Percentiles rank a stretch among this genome's conserved stretches.
Evolutionary conservation across 495 filamentous ascomycete genomes (phyloP).

Genomic region (Podospora conica): DNA sequence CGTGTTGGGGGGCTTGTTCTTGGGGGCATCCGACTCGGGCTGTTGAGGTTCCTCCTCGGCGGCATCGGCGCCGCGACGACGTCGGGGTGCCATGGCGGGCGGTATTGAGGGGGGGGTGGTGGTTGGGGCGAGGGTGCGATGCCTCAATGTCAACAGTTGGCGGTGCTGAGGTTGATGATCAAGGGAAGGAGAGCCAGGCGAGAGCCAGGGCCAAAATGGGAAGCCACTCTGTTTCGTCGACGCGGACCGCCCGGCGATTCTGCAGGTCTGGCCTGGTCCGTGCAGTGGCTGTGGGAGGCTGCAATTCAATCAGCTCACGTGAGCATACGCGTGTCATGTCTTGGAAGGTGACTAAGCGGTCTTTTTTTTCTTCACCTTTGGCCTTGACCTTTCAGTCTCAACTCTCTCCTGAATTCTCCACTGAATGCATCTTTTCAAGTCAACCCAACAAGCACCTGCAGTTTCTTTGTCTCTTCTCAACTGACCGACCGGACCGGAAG

Average conservation of each 20-base stretch:
- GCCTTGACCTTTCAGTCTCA: too few species aligned
- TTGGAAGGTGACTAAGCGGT: too few species aligned
- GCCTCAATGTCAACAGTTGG: not conserved
- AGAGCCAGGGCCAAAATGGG: not conserved
- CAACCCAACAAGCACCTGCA: too few species aligned
- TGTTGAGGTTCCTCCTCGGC: conserved; percentile 17
- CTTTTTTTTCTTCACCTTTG: too few species aligned
- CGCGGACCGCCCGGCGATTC: conserved; percentile 26
- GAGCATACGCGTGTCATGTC: not conserved
- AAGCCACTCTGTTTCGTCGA: conserved; percentile 17
- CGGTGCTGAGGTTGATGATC: conserved; percentile 6
- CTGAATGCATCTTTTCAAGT: not conserved
- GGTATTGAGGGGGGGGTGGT: conserved; percentile 1
- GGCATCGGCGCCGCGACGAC: conserved; percentile 25
- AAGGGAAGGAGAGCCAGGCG: conserved; percentile 19
- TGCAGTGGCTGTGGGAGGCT: conserved; percentile 29
- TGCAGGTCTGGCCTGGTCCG: conserved; percentile 19
- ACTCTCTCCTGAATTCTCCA: not conserved
- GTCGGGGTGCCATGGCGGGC: conserved; percentile 30
- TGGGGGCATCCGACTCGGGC: conserved; percentile 22
- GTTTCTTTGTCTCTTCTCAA: not conserved
- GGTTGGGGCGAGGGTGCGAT: conserved; percentile 2
- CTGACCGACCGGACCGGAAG: not conserved
- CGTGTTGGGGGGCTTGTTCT: conserved; percentile 33
- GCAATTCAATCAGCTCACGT: not conserved